Evolutionary conservation across 2,329 filamentous ascomycete species (phyloP).

Genomic region (Botrytis fabae): DNA sequence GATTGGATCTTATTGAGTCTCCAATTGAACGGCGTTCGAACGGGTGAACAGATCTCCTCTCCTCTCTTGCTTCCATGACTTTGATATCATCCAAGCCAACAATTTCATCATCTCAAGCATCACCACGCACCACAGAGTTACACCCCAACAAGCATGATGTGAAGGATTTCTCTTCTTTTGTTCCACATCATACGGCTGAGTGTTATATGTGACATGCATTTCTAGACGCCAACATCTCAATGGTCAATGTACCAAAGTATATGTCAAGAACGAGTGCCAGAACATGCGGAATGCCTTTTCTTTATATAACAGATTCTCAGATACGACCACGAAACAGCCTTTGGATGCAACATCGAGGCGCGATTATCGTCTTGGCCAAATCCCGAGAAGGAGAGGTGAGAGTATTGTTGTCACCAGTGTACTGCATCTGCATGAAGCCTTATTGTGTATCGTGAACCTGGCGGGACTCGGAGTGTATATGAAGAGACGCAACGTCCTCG

Average conservation of each 20-base stretch:
- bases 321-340: neutral
- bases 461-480: neutral
- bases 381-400: neutral
- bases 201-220: neutral
- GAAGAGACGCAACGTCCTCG: neutral
- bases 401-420: neutral
- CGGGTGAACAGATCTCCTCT: neutral
- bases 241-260: neutral
- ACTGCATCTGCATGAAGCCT: constrained; percentile 1
- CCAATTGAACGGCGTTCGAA: neutral
- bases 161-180: neutral
- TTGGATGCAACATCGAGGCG: neutral
- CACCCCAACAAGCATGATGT: neutral
- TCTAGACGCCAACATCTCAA: neutral
- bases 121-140: neutral
- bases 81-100: neutral
- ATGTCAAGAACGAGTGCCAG: neutral
- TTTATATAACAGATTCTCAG: neutral
- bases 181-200: neutral
- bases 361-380: constrained; percentile 14
- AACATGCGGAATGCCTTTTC: neutral
- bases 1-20: neutral
- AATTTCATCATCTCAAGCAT: neutral
- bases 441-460: neutral
- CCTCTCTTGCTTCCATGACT: neutral